Evolutionary conservation across 352 stramenopile species (phyloP).

Genomic region (Pythium monospermum): DNA sequence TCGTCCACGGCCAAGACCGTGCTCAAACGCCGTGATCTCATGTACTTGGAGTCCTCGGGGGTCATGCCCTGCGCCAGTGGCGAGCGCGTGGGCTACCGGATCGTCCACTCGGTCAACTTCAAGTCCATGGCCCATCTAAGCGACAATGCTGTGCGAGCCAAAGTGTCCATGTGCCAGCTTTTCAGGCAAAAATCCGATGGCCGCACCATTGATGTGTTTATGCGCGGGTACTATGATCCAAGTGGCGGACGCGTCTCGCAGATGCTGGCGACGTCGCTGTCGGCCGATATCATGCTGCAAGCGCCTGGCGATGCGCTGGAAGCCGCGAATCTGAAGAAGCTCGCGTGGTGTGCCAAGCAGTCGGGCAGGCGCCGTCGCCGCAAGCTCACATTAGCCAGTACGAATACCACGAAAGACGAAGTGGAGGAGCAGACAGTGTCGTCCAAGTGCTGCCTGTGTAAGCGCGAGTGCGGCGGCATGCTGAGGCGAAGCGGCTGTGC

Average conservation of each 20-base stretch:
- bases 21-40: constrained; percentile 41
- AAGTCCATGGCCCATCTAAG: constrained; percentile 41
- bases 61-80: constrained; percentile 26
- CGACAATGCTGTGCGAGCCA: constrained; percentile 38
- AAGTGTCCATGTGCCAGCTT: constrained; percentile 38
- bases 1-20: constrained; percentile 23
- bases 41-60: constrained; percentile 55
- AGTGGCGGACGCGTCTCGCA: constrained; percentile 29
- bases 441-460: constrained; percentile 12
- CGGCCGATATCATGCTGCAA: constrained; percentile 36
- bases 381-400: constrained; percentile 2
- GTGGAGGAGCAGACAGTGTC: constrained; percentile 1
- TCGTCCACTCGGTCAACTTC: constrained; percentile 61
- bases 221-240: constrained; percentile 51
- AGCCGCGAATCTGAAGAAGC: constrained; percentile 58
- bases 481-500: constrained; percentile 11
- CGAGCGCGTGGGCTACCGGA: constrained; percentile 46
- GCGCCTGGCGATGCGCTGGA: constrained; percentile 32
- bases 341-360: constrained; percentile 43
- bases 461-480: constrained; percentile 14
- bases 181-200: constrained; percentile 35
- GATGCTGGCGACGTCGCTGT: constrained; percentile 43
- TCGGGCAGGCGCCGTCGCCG: constrained; percentile 26
- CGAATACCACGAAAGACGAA: constrained; percentile 5
- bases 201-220: constrained; percentile 43